A percentile compares a stretch with the other conserved stretches of the same genome.
Conservation (phyloP, 495 filamentous ascomycete species). For the Neurospora sp. region DNA sequence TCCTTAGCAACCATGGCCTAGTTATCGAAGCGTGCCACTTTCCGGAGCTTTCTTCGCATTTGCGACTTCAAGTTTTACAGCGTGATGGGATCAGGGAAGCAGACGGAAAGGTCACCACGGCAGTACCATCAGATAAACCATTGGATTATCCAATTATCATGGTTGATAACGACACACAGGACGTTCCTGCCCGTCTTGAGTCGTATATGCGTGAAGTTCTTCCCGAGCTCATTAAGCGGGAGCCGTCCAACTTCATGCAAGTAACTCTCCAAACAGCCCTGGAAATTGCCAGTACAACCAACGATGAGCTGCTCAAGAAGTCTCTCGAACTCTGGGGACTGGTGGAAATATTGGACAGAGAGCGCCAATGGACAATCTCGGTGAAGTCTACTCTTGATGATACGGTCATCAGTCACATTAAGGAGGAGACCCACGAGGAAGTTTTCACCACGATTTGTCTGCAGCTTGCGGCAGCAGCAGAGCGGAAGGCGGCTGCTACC, state of each 20-base stretch:
- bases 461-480: conserved; percentile 64
- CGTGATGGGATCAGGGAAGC: conserved; percentile 36
- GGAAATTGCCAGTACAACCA: conserved; percentile 42
- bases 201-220: conserved; percentile 57
- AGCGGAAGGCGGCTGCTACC: conserved; percentile 56
- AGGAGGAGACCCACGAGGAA: conserved; percentile 32
- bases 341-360: conserved; percentile 63
- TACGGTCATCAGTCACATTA: conserved; percentile 22
- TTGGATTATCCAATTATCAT: conserved; percentile 39
- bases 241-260: conserved; percentile 58
- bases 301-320: conserved; percentile 53
- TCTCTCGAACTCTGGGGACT: conserved; percentile 67
- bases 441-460: conserved; percentile 44
- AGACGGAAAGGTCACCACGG: conserved; percentile 23
- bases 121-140: conserved; percentile 21
- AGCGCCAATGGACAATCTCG: conserved; percentile 54
- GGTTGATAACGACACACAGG: conserved; percentile 57
- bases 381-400: conserved; percentile 22
- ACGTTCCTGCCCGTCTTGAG: conserved; percentile 56
- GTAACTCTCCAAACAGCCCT: conserved; percentile 52
- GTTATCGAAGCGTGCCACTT: conserved; percentile 62
- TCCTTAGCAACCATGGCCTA: conserved; percentile 46
- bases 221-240: conserved; percentile 50
- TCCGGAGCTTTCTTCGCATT: conserved; percentile 42
- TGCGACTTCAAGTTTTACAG: conserved; percentile 45